These are phyloP conservation scores for Volutella citrinella DNA, from an alignment of 2,329 filamentous ascomycete species.

Conservation along the genomic window DNA sequence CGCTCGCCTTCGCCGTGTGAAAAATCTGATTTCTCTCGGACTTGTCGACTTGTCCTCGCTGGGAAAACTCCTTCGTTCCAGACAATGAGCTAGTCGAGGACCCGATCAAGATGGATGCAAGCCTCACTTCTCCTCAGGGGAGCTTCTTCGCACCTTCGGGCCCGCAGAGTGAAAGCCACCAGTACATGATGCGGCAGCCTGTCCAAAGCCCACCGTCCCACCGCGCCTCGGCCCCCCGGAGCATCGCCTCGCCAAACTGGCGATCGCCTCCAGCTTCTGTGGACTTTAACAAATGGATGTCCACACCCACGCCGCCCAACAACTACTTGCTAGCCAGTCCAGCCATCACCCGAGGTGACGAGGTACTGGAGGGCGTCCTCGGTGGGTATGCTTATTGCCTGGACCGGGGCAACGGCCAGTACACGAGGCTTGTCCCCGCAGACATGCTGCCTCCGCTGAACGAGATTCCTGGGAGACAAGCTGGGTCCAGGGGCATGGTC, in stretches of 20 bases:
- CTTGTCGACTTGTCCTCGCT: conserved; percentile 1
- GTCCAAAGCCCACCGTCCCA: neutral
- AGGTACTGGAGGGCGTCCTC: conserved; percentile 1
- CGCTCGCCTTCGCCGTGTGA: too few relatives aligned
- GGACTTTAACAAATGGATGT: conserved; percentile 5
- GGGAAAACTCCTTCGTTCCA: neutral
- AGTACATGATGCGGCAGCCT: conserved; percentile 3
- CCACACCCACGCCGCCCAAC: neutral
- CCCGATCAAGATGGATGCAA: too few relatives aligned
- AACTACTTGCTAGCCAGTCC: neutral
- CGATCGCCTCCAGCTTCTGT: conserved; percentile 10
- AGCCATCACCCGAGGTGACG: neutral
- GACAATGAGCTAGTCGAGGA: too few relatives aligned
- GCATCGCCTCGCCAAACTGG: conserved; percentile 20
- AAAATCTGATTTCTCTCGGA: too few relatives aligned
- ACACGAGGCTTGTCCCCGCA: conserved; percentile 53
- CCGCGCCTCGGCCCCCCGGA: conserved; percentile 17
- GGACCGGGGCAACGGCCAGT: conserved; percentile 50
- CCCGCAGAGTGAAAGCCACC: conserved; percentile 15
- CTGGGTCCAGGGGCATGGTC: conserved; percentile 40
- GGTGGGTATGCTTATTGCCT: conserved; percentile 48
- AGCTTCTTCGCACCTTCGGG: neutral
- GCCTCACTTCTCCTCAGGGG: too few relatives aligned
- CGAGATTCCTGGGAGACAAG: conserved; percentile 42
- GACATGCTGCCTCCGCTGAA: conserved; percentile 47